Base-by-base conservation (phyloP, 1,284 basidiomycete genomes). In the Grifola frondosa region DNA sequence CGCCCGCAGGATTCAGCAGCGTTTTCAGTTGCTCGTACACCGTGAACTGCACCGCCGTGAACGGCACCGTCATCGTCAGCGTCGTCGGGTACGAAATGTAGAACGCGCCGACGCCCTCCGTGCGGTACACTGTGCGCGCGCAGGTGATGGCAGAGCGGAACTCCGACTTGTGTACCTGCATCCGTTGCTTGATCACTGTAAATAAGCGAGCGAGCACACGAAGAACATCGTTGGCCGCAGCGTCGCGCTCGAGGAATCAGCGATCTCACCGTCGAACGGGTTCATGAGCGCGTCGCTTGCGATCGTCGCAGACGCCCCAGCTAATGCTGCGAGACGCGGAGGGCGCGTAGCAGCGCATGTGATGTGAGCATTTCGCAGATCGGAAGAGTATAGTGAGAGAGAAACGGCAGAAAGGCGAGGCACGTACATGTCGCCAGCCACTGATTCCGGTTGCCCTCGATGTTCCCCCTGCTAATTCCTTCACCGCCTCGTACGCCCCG, bases 11-110 rank as follows among this genome's bases (percentile, higher is more conserved):
- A 67, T 99, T 99, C 60, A 97, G 68, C 34, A 91, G 64, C 52
- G 78, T 76, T 70, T 99, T 98, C 46, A 96, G 69, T 65, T 91
- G 90, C 67, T 99, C 97, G 71, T 99, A 99, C 5, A 91, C 89
- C 6, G 92, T 91, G 71, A 95, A 98, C 66, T 99, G 97, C 30
- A 95, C 93, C 29, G 97, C 96, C 45, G 96, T 98, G 74, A 98
- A 98, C 2, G 97, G 97, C 30, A 99, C 91, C 30, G 91, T 88
- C 80, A 99, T 99, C 53, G 84, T 93, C 56, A 97, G 76, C 4
- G 97, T 99, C 12, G 96, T 99, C 5, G 97, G 97, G 69, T 99
- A 99, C 10, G 96, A 99, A 47, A 99, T 84, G 68, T 98, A 99
- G 75, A 99, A 99, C 6, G 97, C 96, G 22, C 75, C 61, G 26